Base-by-base conservation (phyloP, 345 rosid species). In the Hypericum androsaemum region DNA sequence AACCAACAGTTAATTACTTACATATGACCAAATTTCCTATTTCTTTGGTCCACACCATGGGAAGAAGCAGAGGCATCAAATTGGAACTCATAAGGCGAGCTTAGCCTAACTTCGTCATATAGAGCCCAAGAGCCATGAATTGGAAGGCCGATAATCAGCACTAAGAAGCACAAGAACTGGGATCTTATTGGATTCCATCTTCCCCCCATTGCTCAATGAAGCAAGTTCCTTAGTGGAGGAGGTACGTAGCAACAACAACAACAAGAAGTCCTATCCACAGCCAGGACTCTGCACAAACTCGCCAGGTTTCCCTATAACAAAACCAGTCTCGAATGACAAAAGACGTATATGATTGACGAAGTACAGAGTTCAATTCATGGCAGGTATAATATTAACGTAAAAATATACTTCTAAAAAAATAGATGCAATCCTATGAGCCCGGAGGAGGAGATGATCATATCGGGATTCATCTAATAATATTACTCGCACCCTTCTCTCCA, bases 171-270 rank as follows among this genome's bases (percentile, higher is more conserved):
- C 41, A 77, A 73, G 55, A 80, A 69, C 41, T 73, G 80, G 78
- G 77, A 77, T 59, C 80, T 78, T 59, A 60, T 57, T 17, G 80
- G 77, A 60, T 72, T 80, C 94, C 95, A 80, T 81, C 82, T 75
- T 71, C 62, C 80, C 69, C 79, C 83, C 97, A 86, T 84, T 58
- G 75, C 75, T 74, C 62, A 67, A 58, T 52, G 54, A 50, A 65
- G 32, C 32, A 22, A 22, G 32, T 4, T 1, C 32, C 32, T 1
- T 1, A 22, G 32, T 22, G 32, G 32, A 22, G 32, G 32, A 22
- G 32, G 32, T 22, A 22, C 32, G 74, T 60, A 71, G 82, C 65
- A 53, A 66, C 58, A 62, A 63, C 28, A 35, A 59, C 65, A 53
- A 66, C 58, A 62, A 63, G 14, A 35, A 59, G 55, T 32, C 74